A percentile compares a stretch with the other conserved stretches of the same genome.
Evolutionary conservation across 495 filamentous ascomycete genomes (phyloP).

Genomic region (Viridothelium virens): DNA sequence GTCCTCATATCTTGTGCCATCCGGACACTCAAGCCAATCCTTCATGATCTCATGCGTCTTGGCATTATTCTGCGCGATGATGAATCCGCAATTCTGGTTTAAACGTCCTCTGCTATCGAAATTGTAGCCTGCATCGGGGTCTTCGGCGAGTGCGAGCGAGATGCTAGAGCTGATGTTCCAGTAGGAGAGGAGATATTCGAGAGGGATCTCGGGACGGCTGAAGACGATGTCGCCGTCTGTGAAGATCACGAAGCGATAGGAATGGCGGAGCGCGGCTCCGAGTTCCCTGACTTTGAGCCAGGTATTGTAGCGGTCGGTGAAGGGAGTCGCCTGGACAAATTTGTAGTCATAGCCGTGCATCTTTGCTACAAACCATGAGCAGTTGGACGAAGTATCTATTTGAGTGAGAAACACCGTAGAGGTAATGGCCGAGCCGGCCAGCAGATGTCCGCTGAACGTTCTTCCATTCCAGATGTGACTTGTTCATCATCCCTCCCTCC

Average conservation of each 20-base stretch:
- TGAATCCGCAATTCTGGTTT: conserved; percentile 8
- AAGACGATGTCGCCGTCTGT: conserved; percentile 46
- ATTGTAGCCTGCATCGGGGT: conserved; percentile 25
- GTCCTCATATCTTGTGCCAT: not conserved
- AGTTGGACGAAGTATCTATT: not conserved
- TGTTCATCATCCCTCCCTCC: conserved; percentile 10
- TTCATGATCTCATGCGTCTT: conserved; percentile 2
- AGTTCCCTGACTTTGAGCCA: conserved; percentile 41
- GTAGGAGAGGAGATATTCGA: conserved; percentile 50
- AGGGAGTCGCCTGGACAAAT: conserved; percentile 36
- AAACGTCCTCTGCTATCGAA: not conserved
- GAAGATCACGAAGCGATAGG: conserved; percentile 45
- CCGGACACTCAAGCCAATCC: conserved; percentile 2
- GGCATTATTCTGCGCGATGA: conserved; percentile 6
- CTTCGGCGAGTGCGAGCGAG: conserved; percentile 41
- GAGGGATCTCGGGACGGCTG: conserved; percentile 41
- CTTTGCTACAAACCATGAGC: conserved; percentile 28
- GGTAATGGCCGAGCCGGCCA: not conserved
- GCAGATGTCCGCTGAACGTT: not conserved
- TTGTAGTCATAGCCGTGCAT: conserved; percentile 51
- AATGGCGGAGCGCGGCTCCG: conserved; percentile 35
- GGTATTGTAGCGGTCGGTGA: conserved; percentile 35
- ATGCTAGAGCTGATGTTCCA: conserved; percentile 41
- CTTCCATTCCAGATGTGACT: not conserved
- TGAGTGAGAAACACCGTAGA: not conserved